These are phyloP conservation scores for Akanthomyces dipterigenus DNA, from an alignment of 2,329 filamentous ascomycete species.

Conservation along the genomic window DNA sequence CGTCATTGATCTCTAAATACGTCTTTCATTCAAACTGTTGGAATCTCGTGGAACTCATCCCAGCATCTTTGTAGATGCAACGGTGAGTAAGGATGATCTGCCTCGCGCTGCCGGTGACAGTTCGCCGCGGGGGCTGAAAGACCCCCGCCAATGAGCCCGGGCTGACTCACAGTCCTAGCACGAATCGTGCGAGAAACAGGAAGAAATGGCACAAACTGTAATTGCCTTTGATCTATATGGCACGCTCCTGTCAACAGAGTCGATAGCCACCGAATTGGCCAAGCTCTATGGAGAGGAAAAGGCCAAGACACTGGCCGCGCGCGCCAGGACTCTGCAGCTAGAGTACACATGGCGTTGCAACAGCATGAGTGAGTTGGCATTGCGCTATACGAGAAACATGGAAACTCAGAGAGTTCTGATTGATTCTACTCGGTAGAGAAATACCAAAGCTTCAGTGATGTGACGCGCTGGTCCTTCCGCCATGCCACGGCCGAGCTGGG, in stretches of 20 bases:
- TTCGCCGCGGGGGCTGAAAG: neutral
- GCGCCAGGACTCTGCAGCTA: slow-evolving; percentile 64
- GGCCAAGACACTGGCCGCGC: slow-evolving; percentile 47
- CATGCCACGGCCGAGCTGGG: slow-evolving; percentile 57
- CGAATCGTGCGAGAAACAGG: neutral
- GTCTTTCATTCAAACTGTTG: neutral
- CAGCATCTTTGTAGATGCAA: neutral
- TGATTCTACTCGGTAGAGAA: neutral
- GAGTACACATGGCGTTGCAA: slow-evolving; percentile 74
- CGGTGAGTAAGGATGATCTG: neutral
- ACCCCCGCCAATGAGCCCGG: neutral
- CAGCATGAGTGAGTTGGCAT: slow-evolving; percentile 56
- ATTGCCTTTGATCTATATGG: slow-evolving; percentile 73
- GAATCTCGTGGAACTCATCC: neutral
- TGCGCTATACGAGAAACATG: neutral
- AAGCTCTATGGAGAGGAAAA: slow-evolving; percentile 50
- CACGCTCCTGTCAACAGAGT: slow-evolving; percentile 65
- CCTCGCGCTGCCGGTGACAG: neutral
- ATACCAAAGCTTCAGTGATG: slow-evolving; percentile 55
- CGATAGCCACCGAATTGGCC: slow-evolving; percentile 54
- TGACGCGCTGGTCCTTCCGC: slow-evolving; percentile 55
- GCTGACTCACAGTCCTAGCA: slow-evolving; percentile 5
- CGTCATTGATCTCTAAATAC: neutral
- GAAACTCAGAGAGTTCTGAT: neutral
- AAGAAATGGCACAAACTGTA: slow-evolving; percentile 29